Conservation (phyloP, 208 protist species). For the Leishmania tarentolae region DNA sequence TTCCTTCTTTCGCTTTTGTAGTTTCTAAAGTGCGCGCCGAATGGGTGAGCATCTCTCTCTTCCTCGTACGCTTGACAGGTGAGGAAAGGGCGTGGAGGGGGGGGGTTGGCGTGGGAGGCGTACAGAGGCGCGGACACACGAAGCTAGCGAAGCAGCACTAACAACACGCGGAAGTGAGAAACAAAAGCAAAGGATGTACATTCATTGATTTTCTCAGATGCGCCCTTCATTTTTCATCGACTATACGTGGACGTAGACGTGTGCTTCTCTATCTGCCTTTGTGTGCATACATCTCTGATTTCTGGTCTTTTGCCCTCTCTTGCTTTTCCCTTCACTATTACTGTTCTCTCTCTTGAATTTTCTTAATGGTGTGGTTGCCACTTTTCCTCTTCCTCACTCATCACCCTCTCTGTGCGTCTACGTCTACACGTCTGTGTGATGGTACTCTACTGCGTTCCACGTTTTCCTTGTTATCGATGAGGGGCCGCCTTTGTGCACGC, state of each 20-base stretch:
- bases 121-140: not conserved
- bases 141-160: not conserved
- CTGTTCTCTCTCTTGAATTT: not conserved
- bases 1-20: not conserved
- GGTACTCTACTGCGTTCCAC: not conserved
- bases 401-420: not conserved
- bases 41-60: not conserved
- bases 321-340: not conserved
- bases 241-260: not conserved
- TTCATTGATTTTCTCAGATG: not conserved
- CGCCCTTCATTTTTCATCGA: not conserved
- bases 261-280: not conserved
- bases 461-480: not conserved
- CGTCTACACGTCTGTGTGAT: constrained; percentile 10
- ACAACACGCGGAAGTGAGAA: not conserved
- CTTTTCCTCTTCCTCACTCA: not conserved
- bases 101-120: no score
- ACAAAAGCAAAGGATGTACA: not conserved
- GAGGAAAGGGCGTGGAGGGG: not conserved
- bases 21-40: not conserved
- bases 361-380: not conserved
- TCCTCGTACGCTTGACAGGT: not conserved
- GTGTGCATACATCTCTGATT: not conserved
- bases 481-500: not conserved
- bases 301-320: not conserved